A percentile compares a stretch with the other conserved stretches of the same genome.
These are phyloP conservation scores for Draba incana DNA, from an alignment of 345 rosid species.

Conservation along the genomic window DNA sequence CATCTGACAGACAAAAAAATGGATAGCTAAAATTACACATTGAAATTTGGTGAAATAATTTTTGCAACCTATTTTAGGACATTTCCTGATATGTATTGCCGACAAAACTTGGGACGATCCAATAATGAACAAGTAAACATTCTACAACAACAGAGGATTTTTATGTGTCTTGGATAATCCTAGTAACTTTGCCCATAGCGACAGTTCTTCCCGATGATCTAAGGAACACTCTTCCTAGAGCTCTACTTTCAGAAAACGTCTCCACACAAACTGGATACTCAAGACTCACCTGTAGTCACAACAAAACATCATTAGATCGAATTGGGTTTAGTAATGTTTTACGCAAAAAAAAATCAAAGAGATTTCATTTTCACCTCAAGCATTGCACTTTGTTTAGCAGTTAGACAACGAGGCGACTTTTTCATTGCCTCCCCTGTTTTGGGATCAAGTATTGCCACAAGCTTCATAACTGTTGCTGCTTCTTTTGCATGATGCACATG, in stretches of 20 bases:
- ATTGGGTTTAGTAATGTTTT: background rate
- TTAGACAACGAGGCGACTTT: conserved; percentile 80
- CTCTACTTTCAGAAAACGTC: conserved; percentile 68
- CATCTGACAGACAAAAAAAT: background rate
- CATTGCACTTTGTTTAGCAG: conserved; percentile 76
- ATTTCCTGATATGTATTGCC: conserved; percentile 13
- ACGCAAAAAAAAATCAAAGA: background rate
- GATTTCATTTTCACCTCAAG: conserved; percentile 61
- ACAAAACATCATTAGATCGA: conserved; percentile 13
- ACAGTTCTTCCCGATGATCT: conserved; percentile 82
- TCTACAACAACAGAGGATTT: background rate
- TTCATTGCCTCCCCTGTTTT: conserved; percentile 85
- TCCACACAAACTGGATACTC: conserved; percentile 66
- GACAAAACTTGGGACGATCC: conserved; percentile 33
- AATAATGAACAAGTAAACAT: conserved; percentile 15
- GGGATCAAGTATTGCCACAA: conserved; percentile 70
- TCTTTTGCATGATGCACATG: conserved; percentile 87
- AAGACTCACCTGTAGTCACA: conserved; percentile 59
- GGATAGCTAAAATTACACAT: background rate
- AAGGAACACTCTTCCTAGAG: conserved; percentile 87
- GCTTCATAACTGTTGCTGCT: conserved; percentile 71
- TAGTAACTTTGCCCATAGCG: conserved; percentile 70
- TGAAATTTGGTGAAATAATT: background rate
- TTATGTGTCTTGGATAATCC: conserved; percentile 53
- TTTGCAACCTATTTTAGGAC: conserved; percentile 14